Evolutionary conservation across 306 rosid species (phyloP).

Genomic region (Acacia melanoxylon): DNA sequence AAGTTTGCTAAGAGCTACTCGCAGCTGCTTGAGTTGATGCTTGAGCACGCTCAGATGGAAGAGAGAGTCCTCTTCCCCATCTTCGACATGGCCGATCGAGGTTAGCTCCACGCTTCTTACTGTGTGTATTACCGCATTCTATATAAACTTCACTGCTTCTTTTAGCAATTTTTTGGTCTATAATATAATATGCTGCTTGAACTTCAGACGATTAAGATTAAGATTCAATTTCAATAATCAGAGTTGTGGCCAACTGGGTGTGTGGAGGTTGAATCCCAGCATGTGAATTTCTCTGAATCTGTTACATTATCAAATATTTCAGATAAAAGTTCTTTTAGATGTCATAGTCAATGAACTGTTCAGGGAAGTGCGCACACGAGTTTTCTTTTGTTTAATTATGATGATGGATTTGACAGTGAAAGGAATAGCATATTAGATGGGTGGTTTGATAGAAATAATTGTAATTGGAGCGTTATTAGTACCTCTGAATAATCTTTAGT

Average conservation of each 20-base stretch:
- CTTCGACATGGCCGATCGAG: slow-evolving; percentile 76
- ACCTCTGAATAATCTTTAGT: background rate
- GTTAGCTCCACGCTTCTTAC: slow-evolving; percentile 30
- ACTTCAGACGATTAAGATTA: background rate
- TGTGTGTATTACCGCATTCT: background rate
- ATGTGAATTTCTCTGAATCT: background rate
- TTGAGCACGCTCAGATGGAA: slow-evolving; percentile 93
- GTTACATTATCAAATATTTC: background rate
- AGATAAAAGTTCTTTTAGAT: background rate
- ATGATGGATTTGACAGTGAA: background rate
- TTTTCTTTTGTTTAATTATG: background rate
- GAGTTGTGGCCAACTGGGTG: background rate
- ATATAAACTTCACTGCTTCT: background rate
- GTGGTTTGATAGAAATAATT: background rate
- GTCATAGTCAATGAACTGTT: background rate
- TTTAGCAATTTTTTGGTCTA: background rate
- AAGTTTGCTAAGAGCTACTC: slow-evolving; percentile 77
- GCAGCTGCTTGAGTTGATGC: slow-evolving; percentile 70
- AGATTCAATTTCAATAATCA: background rate
- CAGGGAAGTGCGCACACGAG: background rate
- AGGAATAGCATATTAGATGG: background rate
- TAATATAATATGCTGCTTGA: background rate
- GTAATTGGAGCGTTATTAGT: background rate
- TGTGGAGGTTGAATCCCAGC: background rate
- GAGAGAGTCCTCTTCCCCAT: slow-evolving; percentile 79